These are phyloP conservation scores for Ophiocordyceps robertsii DNA, from an alignment of 2,329 filamentous ascomycete genomes.

Conservation along the genomic window DNA sequence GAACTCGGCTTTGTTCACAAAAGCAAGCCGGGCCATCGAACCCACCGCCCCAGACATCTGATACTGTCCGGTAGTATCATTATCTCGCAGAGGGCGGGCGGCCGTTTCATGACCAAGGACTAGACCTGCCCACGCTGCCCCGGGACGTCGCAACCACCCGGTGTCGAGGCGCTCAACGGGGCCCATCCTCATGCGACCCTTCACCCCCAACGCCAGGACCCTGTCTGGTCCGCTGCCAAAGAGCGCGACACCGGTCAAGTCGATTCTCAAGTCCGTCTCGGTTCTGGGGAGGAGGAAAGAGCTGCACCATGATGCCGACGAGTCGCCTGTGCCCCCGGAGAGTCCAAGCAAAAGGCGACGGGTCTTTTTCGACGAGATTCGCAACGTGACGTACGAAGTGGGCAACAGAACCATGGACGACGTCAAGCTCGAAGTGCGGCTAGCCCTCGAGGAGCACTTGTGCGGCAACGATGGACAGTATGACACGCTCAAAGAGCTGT, in stretches of 20 bases:
- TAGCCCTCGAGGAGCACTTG: conserved; percentile 42
- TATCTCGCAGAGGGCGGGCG: no score
- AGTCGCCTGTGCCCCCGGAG: conserved; percentile 22
- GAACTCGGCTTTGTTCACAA: neutral
- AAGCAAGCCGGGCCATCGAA: neutral
- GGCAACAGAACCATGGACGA: conserved; percentile 38
- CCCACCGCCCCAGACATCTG: neutral
- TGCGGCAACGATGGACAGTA: conserved; percentile 46
- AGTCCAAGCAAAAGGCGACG: conserved; percentile 40
- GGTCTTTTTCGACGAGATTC: conserved; percentile 44
- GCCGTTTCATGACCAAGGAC: neutral
- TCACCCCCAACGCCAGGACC: conserved; percentile 20
- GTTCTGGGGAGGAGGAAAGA: conserved; percentile 30
- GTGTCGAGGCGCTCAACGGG: neutral
- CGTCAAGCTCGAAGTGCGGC: conserved; percentile 39
- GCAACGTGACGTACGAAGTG: conserved; percentile 43
- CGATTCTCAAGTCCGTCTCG: conserved; percentile 36
- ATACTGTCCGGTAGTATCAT: no score
- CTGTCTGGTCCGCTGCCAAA: conserved; percentile 18
- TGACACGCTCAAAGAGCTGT: conserved; percentile 46
- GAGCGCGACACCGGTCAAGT: conserved; percentile 31
- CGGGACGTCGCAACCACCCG: neutral
- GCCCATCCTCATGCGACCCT: conserved; percentile 14
- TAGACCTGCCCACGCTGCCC: neutral
- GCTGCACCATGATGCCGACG: conserved; percentile 28